Evolutionary conservation across 2,329 filamentous ascomycete species (phyloP), one percentile per base, ranked within the genome.

Genomic region (Microdochium nivale): DNA sequence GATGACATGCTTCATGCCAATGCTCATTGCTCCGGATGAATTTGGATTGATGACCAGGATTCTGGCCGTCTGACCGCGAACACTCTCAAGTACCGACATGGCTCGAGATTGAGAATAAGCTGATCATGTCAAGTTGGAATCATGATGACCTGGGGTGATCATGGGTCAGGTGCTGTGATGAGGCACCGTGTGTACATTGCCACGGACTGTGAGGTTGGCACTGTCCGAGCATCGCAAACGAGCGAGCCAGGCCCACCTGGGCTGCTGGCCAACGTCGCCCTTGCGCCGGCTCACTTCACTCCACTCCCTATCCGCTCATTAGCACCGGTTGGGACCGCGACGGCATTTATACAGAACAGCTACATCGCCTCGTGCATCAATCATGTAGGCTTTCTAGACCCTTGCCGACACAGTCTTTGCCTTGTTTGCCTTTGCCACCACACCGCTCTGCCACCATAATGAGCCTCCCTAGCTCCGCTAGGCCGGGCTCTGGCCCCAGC

Each of bases 1-100:
- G 53, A 83, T 71, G 48, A 75, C 70, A 47, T 67, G 62, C 51
- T 76, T 75, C 59, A 91, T 74, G 25, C 78, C 80, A 7, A 80
- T 71, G 11, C 87, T 92, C 87, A 92, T 92, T 51, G 75, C 71
- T 52, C 70, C 60, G 1, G 84, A 89, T 2, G 86, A 90, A 69
- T 94, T 94, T 32, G 88, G 88, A 62, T 94, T 92, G 60, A 92
- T 76, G 54, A 92, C 73, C 40, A 92, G 75, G 55, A 91, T 81
- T 55, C 67, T 75, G 56, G 67, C 69, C 25, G 58, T 58, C 53
- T 59, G 60, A 35, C 58, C 60, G 40, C 65, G 61, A 19, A 24
- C 37, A 23, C 10, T 21, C 21, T 44, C 24, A n/a, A 13, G 16
- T 11, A 44, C 19, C 40, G 40, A 23, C 9, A 24, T 24, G 19